These are phyloP conservation scores for Didymella glomerata DNA, from an alignment of 2,329 filamentous ascomycete genomes.

Conservation along the genomic window DNA sequence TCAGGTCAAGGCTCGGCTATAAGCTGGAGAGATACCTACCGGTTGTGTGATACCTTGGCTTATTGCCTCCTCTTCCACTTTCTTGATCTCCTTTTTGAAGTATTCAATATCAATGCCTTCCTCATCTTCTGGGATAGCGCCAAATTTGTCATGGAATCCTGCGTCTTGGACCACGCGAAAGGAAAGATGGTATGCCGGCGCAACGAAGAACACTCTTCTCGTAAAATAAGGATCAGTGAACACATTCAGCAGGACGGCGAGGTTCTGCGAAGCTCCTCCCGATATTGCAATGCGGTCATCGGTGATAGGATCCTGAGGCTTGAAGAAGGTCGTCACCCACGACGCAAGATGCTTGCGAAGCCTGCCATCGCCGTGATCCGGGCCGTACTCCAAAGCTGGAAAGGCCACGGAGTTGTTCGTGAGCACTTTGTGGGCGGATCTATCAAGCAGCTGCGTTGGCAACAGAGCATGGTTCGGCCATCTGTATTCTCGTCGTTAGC, in stretches of 20 bases:
- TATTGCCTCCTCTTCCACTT: slow-evolving; percentile 58
- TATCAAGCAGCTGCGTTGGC: slow-evolving; percentile 68
- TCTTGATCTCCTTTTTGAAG: slow-evolving; percentile 61
- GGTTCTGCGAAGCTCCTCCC: slow-evolving; percentile 83
- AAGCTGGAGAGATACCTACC: slow-evolving; percentile 46
- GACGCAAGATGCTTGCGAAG: slow-evolving; percentile 71
- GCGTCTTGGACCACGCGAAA: slow-evolving; percentile 85
- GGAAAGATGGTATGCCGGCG: slow-evolving; percentile 84
- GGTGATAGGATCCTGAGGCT: slow-evolving; percentile 54
- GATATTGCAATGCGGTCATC: slow-evolving; percentile 77
- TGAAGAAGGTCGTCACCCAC: slow-evolving; percentile 75
- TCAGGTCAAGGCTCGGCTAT: neutral
- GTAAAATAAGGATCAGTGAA: slow-evolving; percentile 83
- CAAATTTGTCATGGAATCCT: slow-evolving; percentile 73
- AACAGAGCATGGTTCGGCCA: slow-evolving; percentile 74
- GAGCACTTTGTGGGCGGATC: slow-evolving; percentile 69
- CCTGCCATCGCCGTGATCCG: slow-evolving; percentile 68
- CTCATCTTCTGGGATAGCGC: slow-evolving; percentile 77
- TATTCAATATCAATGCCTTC: slow-evolving; percentile 76
- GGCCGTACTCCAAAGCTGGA: slow-evolving; percentile 79
- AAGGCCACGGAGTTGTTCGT: slow-evolving; percentile 65
- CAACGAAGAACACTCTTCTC: slow-evolving; percentile 78
- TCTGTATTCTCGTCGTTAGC: slow-evolving; percentile 54
- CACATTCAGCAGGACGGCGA: slow-evolving; percentile 78
- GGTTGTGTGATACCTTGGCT: slow-evolving; percentile 52